A percentile compares a stretch with the other conserved stretches of the same genome.
Conservation (phyloP, 176 grass and related monocot species). For the Bothriochloa decipiens region DNA sequence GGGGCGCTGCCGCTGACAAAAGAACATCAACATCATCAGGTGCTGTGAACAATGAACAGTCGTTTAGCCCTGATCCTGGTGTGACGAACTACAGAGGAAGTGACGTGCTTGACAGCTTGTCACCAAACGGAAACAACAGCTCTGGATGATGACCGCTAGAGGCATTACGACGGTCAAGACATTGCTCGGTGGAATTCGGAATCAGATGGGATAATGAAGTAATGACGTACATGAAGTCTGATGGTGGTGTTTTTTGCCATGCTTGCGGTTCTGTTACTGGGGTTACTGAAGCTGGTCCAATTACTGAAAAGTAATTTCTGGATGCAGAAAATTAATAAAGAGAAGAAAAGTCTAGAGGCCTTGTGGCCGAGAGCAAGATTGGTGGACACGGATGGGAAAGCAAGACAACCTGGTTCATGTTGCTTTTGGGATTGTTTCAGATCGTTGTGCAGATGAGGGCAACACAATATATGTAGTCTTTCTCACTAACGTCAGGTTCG, state of each 20-base stretch:
- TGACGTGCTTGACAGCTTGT: slow-evolving; percentile 49
- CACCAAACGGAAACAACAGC: slow-evolving; percentile 13
- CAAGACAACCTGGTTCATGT: background rate
- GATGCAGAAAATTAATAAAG: background rate
- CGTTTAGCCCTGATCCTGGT: background rate
- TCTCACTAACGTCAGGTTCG: no score
- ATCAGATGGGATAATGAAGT: background rate
- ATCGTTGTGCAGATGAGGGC: no score
- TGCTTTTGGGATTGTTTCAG: background rate
- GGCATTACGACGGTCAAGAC: background rate
- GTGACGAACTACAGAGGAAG: slow-evolving; percentile 52
- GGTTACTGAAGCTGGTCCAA: no score
- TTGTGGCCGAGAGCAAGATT: no score
- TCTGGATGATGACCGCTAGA: slow-evolving; percentile 4
- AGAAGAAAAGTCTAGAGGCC: background rate
- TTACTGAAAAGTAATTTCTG: no score
- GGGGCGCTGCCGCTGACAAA: slow-evolving; percentile 5
- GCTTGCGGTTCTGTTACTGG: background rate
- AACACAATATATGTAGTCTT: no score
- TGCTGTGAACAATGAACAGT: background rate
- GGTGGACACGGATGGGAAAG: background rate
- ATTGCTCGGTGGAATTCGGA: background rate
- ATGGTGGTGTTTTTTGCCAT: background rate
- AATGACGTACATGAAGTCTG: background rate
- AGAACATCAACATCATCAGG: background rate